phyloP scores from a whole-genome alignment of 2,329 filamentous ascomycete species.

The Emmonsiellopsis sp. region DNA sequence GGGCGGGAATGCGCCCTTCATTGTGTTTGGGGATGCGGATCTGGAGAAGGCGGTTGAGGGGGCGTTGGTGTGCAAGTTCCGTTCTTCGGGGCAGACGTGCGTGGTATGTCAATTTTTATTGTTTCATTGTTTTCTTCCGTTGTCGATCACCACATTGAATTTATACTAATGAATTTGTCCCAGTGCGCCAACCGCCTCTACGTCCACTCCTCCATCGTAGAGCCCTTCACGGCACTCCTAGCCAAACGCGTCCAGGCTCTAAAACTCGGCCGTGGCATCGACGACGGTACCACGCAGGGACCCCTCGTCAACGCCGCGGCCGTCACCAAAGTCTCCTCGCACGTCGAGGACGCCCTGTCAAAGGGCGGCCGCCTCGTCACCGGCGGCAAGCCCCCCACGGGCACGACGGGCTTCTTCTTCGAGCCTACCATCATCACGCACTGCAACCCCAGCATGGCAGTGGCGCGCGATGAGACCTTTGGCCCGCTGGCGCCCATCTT shows the following conservation, averaged over 20 bases:
- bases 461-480: conserved; percentile 22
- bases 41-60: conserved; percentile 18
- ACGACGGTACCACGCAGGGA: conserved; percentile 21
- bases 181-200: conserved; percentile 28
- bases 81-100: conserved; percentile 18
- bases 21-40: conserved; percentile 31
- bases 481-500: conserved; percentile 15
- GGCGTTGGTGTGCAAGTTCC: not conserved
- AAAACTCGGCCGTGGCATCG: conserved; percentile 22
- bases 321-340: conserved; percentile 12
- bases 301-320: conserved; percentile 12
- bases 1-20: conserved; percentile 28
- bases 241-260: conserved; percentile 31
- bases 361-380: conserved; percentile 20
- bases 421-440: not conserved
- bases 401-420: not conserved
- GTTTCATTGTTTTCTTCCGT: no score
- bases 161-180: no score
- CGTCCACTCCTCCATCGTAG: conserved; percentile 30
- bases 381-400: conserved; percentile 11
- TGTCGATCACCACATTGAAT: no score
- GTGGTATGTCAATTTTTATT: conserved; percentile 3
- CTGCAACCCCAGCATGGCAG: conserved; percentile 15
- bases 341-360: conserved; percentile 17
- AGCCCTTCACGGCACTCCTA: conserved; percentile 40